Conservation (phyloP, 805 yeast genomes). For the Candida ascalaphidarum region DNA sequence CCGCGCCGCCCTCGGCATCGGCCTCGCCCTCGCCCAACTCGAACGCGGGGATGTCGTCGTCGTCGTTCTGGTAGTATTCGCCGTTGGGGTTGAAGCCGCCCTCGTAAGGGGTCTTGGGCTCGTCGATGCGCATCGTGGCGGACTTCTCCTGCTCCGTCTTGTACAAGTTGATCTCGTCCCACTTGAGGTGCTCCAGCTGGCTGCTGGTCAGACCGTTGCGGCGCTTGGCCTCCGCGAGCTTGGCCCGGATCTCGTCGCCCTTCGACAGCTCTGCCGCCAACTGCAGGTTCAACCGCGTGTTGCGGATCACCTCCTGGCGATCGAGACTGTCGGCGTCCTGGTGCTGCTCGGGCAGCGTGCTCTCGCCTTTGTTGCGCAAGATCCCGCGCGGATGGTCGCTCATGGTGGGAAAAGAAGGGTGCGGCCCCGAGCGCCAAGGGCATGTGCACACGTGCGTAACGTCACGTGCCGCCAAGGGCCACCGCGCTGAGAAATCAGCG, state of each 20-base stretch:
- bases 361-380: slow-evolving; percentile 39
- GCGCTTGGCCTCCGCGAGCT: slow-evolving; percentile 32
- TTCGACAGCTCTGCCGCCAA: slow-evolving; percentile 26
- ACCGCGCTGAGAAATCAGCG: too few relatives aligned
- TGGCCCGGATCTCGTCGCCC: slow-evolving; percentile 40
- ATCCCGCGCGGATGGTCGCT: slow-evolving; percentile 32
- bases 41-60: slow-evolving; percentile 40
- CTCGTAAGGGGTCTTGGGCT: slow-evolving; percentile 93
- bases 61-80: slow-evolving; percentile 66
- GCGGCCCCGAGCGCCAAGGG: too few relatives aligned
- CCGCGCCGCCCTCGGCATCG: slow-evolving; percentile 20
- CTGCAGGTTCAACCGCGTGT: slow-evolving; percentile 70
- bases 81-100: slow-evolving; percentile 80
- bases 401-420: background rate
- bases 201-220: slow-evolving; percentile 3
- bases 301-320: slow-evolving; percentile 68
- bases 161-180: slow-evolving; percentile 79
- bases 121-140: slow-evolving; percentile 79
- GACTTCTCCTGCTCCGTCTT: slow-evolving; percentile 65
- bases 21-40: slow-evolving; percentile 50
- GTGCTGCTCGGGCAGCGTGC: slow-evolving; percentile 8
- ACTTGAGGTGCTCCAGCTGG: slow-evolving; percentile 43
- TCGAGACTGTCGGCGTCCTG: slow-evolving; percentile 21
- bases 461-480: too few relatives aligned
- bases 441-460: too few relatives aligned